Base-by-base conservation (phyloP, 2,329 filamentous ascomycete genomes). In the Ascochyta lentis region DNA sequence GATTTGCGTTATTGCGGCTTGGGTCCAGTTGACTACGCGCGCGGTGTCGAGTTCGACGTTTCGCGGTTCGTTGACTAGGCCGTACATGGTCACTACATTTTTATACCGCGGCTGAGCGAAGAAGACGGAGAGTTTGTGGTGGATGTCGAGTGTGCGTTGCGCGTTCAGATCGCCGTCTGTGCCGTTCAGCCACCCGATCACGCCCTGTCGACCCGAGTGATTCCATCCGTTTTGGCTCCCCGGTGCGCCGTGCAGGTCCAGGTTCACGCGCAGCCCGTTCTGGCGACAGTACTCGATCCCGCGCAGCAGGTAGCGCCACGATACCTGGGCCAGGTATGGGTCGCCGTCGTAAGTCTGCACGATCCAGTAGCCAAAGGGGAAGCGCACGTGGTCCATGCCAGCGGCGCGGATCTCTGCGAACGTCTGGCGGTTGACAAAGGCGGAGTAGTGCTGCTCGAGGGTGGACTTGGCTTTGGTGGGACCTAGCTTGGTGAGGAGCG, bases 201-300 rank as follows among this genome's bases (percentile, higher is more conserved):
- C 58, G 1, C 95, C 94, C 72, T 90, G 88, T 9, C 87, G 86
- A 0, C 95, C 95, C 65, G 91, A 96, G 76, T 99, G 95, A 68
- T 97, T 97, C 94, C 94, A 98, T 2, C 95, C 95, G 69, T 99
- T 99, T 71, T 98, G 95, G 58, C 90, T 94, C 0, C 95, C 95
- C 0, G 94, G 94, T 0, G 95, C 81, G n/a, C 84, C 92, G 77
- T 99, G 95, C 4, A 97, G 79, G 74, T 99, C 95, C 4, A 99
- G 85, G 60, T 98, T 98, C 37, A 99, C 87, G 2, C 95, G 89
- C 4, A 99, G 80, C 0, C 95, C 95, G 73, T 97, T 90, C 70
- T 96, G 93, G 24, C 95, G 89, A 40, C 90, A 91, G 84, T 91
- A 99, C 75, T 99, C 95, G 63, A 99, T 96, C 9, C 84, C 91